Base-by-base conservation (phyloP, 108 stramenopile genomes). In the Stephanodiscus triporus region DNA sequence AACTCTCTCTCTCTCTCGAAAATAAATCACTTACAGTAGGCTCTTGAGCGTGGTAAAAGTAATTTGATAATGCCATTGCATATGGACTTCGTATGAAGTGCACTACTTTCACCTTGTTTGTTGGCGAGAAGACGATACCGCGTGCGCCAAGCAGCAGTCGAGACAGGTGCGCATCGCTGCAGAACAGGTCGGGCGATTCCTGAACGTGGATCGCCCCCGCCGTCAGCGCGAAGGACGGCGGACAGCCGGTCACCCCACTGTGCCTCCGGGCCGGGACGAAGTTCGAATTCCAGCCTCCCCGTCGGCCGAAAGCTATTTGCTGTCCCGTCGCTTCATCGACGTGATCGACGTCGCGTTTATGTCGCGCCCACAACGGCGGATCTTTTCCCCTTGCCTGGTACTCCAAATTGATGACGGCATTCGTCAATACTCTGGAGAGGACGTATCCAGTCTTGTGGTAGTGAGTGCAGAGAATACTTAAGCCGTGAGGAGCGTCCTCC, bases 381-480 rank as follows among this genome's bases (percentile, higher is more conserved):
- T 4, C 10, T 30, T 17, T 11, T 0, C 29, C 29, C 27, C 30
- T 1, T 2, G 56, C 27, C 17, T 2, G 6, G 2, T 32, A 32
- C 10, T 80, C 72, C 42, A 80, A 50, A n/a, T 63, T 43, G 14
- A 29, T 36, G 0, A 74, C 36, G 6, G 58, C 34, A 23, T 63
- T 40, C 72, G 56, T 80, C 48, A 80, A 45, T 30, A 50, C 38
- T 6, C 79, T 66, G 6, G 72, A 66, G 2, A 80, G 62, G 53
- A 80, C 79, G 40, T 64, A 80, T 24, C 79, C 79, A 14, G 79
- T 80, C 57, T 80, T 80, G 45, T 80, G 79, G 29, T 80, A 80
- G 48, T 71, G 69, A 23, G 48, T 27, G 11, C 68, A 54, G 38
- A 80, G 48, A 4, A 80, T 61, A 0, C 62, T 68, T 20, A 72